Conservation (phyloP, 176 grass and related monocot genomes). For the Oryza brachyantha region DNA sequence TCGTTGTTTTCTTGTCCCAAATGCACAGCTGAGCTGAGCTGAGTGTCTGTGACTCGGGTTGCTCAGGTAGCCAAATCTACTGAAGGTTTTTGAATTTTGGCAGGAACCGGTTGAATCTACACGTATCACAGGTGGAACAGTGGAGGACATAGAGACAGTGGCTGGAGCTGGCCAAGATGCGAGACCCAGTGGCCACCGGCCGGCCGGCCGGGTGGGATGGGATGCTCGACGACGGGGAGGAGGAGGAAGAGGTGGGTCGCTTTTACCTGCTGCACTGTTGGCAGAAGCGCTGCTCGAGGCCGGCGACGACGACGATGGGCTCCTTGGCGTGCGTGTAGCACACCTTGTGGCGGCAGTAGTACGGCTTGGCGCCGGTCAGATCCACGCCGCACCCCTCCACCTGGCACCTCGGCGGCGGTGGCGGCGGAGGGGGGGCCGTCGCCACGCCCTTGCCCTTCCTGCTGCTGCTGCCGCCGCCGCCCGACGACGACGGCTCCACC, state of each 20-base stretch:
- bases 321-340: conserved; percentile 79
- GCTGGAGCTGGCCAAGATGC: conserved; percentile 15
- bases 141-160: not conserved
- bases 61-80: not conserved
- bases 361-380: conserved; percentile 66
- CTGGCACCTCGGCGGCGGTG: conserved; percentile 51
- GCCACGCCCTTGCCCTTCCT: conserved; percentile 35
- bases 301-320: conserved; percentile 62
- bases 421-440: not conserved
- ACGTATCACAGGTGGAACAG: conserved; percentile 30
- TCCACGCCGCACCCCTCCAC: conserved; percentile 92
- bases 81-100: not conserved
- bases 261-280: conserved; percentile 50
- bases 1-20: conserved; percentile 2
- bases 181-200: not conserved
- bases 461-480: not conserved
- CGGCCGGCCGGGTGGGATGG: too few species aligned
- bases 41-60: not conserved
- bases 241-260: not conserved
- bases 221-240: not conserved
- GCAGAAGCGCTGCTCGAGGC: conserved; percentile 96
- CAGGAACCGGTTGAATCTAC: not conserved
- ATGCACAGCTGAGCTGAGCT: not conserved
- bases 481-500: not conserved
- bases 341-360: conserved; percentile 94